Evolutionary conservation across 164 flowering plant species (phyloP).

Genomic region (Dillenia turbinata): DNA sequence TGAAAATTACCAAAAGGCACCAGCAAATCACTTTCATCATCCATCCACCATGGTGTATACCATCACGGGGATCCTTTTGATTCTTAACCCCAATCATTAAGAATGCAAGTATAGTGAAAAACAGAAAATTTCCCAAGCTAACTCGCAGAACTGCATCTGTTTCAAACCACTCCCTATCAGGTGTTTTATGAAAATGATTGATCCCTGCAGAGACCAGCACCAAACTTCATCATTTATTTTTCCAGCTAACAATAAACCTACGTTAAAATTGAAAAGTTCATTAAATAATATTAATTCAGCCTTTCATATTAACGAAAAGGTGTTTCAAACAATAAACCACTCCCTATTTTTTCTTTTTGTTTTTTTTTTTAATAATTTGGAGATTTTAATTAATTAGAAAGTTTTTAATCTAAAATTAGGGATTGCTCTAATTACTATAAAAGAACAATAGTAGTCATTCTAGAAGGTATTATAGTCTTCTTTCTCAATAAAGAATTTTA

Average conservation of each 20-base stretch:
- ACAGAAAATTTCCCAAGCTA: conserved; percentile 94
- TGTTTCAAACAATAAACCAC: too few species aligned
- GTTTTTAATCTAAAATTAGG: too few species aligned
- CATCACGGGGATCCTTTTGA: conserved; percentile 93
- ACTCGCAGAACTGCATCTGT: conserved; percentile 98
- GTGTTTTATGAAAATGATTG: conserved; percentile 81
- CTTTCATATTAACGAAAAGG: too few species aligned
- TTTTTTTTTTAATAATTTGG: too few species aligned
- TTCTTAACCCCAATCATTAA: conserved; percentile 89
- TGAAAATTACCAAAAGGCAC: conserved; percentile 78
- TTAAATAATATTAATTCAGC: too few species aligned
- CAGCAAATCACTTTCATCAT: conserved; percentile 83
- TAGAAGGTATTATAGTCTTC: too few species aligned
- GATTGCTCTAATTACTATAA: too few species aligned
- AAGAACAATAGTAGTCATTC: too few species aligned
- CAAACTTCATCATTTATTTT: not conserved
- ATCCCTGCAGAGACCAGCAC: conserved; percentile 64
- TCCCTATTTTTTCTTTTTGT: too few species aligned
- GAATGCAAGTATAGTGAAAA: conserved; percentile 72
- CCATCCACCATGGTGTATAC: conserved; percentile 98
- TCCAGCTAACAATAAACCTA: not conserved
- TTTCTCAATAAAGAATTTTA: too few species aligned
- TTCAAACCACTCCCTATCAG: conserved; percentile 91
- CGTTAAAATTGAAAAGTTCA: too few species aligned
- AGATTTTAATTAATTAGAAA: too few species aligned